Evolutionary conservation across 2,329 filamentous ascomycete species (phyloP).

Genomic region (Colletotrichum brevisporum): DNA sequence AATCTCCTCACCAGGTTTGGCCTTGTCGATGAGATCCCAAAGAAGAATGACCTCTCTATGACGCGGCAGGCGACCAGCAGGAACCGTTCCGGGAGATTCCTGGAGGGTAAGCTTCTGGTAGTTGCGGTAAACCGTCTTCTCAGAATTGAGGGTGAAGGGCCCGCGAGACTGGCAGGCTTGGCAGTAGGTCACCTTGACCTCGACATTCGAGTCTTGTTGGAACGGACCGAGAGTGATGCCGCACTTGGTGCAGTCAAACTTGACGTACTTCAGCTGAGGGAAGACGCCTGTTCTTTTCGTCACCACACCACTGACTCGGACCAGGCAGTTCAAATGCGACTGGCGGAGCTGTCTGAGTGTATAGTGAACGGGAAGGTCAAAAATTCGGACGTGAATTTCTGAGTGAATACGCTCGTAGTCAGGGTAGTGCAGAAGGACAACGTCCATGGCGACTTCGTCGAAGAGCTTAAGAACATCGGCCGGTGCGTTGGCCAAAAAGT

Average conservation of each 20-base stretch:
- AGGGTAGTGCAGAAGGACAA: conserved; percentile 94
- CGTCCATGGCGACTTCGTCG: conserved; percentile 96
- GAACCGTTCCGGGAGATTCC: conserved; percentile 96
- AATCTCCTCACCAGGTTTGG: conserved; percentile 97
- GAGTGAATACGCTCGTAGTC: conserved; percentile 98
- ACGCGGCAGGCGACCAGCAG: conserved; percentile 92
- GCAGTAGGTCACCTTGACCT: conserved; percentile 96
- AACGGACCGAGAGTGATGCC: conserved; percentile 93
- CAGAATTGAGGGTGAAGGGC: conserved; percentile 95
- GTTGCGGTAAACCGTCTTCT: conserved; percentile 98
- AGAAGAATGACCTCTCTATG: conserved; percentile 95
- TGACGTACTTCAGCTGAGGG: conserved; percentile 97
- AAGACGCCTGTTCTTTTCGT: conserved; percentile 96
- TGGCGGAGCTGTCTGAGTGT: conserved; percentile 96
- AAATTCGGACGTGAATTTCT: conserved; percentile 97
- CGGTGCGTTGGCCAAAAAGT: conserved; percentile 95
- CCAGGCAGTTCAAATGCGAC: conserved; percentile 94
- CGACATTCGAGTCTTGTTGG: conserved; percentile 95
- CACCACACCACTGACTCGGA: conserved; percentile 94
- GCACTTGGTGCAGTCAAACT: conserved; percentile 97
- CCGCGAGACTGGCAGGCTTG: conserved; percentile 96
- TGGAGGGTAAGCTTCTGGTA: conserved; percentile 98
- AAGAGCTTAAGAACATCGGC: conserved; percentile 97
- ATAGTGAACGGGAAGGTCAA: conserved; percentile 93
- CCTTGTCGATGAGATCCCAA: conserved; percentile 96